Percentiles rank a stretch among this genome's conserved stretches.
Evolutionary conservation across 352 stramenopile species (phyloP).

Genomic region (Phytophthora melonis): DNA sequence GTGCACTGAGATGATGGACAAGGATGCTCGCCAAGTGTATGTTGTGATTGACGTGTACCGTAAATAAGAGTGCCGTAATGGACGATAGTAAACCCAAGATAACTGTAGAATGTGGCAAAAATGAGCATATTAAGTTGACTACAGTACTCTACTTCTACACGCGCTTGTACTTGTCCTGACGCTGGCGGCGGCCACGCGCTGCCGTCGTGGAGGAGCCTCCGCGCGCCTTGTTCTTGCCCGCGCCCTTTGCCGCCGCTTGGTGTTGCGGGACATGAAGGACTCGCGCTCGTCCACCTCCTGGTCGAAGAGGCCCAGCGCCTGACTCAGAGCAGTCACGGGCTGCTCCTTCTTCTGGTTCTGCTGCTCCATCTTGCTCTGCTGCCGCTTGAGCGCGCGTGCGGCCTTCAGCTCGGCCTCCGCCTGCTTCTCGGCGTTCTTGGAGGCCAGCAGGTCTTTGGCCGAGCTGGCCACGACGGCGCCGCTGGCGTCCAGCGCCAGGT

Average conservation of each 20-base stretch:
- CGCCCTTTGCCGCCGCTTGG: slow-evolving; percentile 54
- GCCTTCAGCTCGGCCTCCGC: slow-evolving; percentile 43
- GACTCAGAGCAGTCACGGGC: slow-evolving; percentile 58
- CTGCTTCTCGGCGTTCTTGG: slow-evolving; percentile 54
- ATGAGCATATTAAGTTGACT: not conserved
- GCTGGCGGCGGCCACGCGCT: slow-evolving; percentile 58
- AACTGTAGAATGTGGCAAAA: slow-evolving; percentile 6
- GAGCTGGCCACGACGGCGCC: slow-evolving; percentile 39
- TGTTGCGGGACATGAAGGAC: slow-evolving; percentile 49
- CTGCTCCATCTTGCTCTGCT: slow-evolving; percentile 47
- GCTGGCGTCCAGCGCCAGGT: slow-evolving; percentile 51
- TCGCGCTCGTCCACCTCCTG: slow-evolving; percentile 53
- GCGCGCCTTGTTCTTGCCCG: slow-evolving; percentile 32
- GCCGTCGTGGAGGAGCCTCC: slow-evolving; percentile 18
- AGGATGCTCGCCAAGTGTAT: slow-evolving; percentile 6
- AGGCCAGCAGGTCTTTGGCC: slow-evolving; percentile 61
- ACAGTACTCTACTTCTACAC: slow-evolving; percentile 38
- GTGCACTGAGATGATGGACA: not conserved
- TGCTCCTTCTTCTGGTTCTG: slow-evolving; percentile 39
- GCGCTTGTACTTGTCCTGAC: slow-evolving; percentile 72
- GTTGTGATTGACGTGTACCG: not conserved
- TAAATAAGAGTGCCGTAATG: not conserved
- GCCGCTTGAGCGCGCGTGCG: slow-evolving; percentile 41
- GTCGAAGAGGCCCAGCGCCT: slow-evolving; percentile 72
- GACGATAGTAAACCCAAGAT: slow-evolving; percentile 14